A percentile compares a stretch with the other conserved stretches of the same genome.
Conservation (phyloP, 352 stramenopile species). For the Globisporangium barbulae region DNA sequence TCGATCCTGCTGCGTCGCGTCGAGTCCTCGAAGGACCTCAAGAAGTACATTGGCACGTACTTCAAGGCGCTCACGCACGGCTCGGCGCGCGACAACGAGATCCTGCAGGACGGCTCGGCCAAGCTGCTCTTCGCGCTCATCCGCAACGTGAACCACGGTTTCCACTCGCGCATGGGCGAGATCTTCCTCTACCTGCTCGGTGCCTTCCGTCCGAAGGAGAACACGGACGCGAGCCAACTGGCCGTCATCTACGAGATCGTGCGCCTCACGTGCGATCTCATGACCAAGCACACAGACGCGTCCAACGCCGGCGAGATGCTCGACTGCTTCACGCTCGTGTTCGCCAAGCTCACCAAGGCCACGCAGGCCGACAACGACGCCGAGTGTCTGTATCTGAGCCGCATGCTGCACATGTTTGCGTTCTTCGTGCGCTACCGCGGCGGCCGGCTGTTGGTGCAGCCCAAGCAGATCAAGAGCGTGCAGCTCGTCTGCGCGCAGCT, state of each 20-base stretch:
- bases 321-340: constrained; percentile 55
- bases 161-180: constrained; percentile 84
- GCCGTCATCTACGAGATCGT: constrained; percentile 65
- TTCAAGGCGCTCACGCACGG: constrained; percentile 74
- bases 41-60: constrained; percentile 77
- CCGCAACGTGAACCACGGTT: constrained; percentile 81
- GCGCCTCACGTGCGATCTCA: constrained; percentile 55
- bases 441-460: constrained; percentile 44
- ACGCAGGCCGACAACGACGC: constrained; percentile 29
- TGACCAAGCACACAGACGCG: constrained; percentile 77
- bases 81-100: constrained; percentile 48
- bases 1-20: constrained; percentile 80
- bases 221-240: constrained; percentile 20
- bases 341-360: constrained; percentile 46
- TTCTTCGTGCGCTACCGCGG: constrained; percentile 55
- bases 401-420: constrained; percentile 56
- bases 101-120: constrained; percentile 83
- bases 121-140: constrained; percentile 83
- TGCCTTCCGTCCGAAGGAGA: constrained; percentile 59
- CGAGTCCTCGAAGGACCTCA: constrained; percentile 67
- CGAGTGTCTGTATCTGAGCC: constrained; percentile 64
- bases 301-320: constrained; percentile 63
- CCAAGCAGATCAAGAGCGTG: constrained; percentile 29
- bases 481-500: constrained; percentile 44
- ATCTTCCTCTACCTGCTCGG: constrained; percentile 71